Conservation (phyloP, 352 stramenopile genomes). For the Elongisporangium anandrum region DNA sequence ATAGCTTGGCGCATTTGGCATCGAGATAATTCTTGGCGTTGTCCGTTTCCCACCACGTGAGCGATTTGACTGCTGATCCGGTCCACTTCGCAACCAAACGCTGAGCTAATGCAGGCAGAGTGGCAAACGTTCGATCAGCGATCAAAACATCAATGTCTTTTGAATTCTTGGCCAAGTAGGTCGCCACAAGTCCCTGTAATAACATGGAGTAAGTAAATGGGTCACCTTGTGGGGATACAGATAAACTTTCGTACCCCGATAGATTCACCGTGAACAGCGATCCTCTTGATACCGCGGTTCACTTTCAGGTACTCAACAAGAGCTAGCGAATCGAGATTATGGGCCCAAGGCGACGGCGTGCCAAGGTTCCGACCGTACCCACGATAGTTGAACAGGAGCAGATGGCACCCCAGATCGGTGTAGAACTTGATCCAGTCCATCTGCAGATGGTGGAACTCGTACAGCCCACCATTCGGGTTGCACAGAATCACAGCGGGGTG, state of each 20-base stretch:
- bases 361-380: conserved; percentile 76
- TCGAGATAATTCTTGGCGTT: conserved; percentile 72
- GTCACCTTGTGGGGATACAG: background rate
- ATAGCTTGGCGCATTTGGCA: conserved; percentile 67
- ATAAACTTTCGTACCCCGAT: conserved; percentile 31
- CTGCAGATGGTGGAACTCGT: conserved; percentile 86
- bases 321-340: conserved; percentile 70
- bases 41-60: conserved; percentile 82
- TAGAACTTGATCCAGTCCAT: conserved; percentile 91
- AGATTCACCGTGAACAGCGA: conserved; percentile 80
- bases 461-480: conserved; percentile 83
- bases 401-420: conserved; percentile 67
- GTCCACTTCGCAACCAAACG: conserved; percentile 75
- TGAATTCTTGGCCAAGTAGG: conserved; percentile 56
- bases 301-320: conserved; percentile 69
- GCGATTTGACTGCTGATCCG: conserved; percentile 45
- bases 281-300: conserved; percentile 40
- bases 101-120: conserved; percentile 69
- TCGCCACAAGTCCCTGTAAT: conserved; percentile 57
- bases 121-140: conserved; percentile 80
- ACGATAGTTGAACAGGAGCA: conserved; percentile 87
- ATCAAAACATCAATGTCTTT: conserved; percentile 63
- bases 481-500: conserved; percentile 66
- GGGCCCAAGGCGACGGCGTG: conserved; percentile 42
- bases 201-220: background rate